Percentiles rank a stretch among this genome's conserved stretches.
phyloP scores from a whole-genome alignment of 1,284 basidiomycete genomes.

The Filobasidium uniguttulatum region DNA sequence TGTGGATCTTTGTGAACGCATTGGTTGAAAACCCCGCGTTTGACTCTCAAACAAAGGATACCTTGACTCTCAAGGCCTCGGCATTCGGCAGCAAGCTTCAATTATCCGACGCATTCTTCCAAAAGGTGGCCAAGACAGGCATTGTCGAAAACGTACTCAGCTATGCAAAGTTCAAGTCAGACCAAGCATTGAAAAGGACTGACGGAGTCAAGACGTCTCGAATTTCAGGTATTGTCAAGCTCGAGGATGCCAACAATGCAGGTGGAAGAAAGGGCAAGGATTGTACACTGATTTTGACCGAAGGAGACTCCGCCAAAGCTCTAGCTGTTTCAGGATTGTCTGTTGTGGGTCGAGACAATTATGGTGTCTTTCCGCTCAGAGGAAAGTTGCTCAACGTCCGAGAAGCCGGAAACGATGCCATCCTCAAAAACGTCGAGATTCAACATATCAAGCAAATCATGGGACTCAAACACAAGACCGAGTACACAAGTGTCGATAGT shows the following conservation, averaged over 20 bases:
- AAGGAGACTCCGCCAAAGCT: constrained; percentile 98
- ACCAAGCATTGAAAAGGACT: constrained; percentile 89
- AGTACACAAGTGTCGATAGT: constrained; percentile 57
- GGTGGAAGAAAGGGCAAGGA: constrained; percentile 66
- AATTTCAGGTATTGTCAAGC: constrained; percentile 84
- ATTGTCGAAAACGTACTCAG: constrained; percentile 87
- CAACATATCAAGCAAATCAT: constrained; percentile 97
- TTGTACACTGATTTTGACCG: constrained; percentile 93
- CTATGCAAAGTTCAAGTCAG: constrained; percentile 95
- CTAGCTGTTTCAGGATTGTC: constrained; percentile 87
- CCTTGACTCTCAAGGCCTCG: constrained; percentile 68
- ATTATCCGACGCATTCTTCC: constrained; percentile 84
- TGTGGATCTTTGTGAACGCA: constrained; percentile 97
- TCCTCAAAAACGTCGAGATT: constrained; percentile 97
- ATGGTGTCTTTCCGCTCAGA: constrained; percentile 92
- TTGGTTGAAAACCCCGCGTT: constrained; percentile 97
- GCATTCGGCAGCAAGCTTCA: constrained; percentile 86
- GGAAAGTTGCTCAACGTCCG: constrained; percentile 97
- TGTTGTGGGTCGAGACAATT: constrained; percentile 92
- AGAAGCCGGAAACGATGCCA: constrained; percentile 87
- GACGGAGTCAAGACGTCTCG: constrained; percentile 87
- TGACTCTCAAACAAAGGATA: constrained; percentile 99
- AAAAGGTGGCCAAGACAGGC: constrained; percentile 87
- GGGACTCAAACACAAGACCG: constrained; percentile 86
- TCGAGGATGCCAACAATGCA: constrained; percentile 96